Evolutionary conservation across 768 basidiomycete genomes (phyloP).

Genomic region (Termitomyces bulborhizus): DNA sequence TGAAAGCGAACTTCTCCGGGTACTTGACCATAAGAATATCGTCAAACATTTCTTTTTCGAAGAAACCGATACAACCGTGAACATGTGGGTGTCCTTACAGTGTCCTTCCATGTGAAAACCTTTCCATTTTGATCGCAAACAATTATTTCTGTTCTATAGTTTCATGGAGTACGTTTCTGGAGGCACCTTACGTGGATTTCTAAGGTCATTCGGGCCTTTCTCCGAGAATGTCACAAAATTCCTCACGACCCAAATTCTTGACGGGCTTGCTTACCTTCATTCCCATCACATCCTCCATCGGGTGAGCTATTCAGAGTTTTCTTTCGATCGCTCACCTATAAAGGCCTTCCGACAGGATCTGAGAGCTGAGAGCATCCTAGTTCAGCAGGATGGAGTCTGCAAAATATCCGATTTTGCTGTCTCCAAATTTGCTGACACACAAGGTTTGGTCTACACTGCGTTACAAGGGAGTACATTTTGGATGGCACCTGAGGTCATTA

Average conservation of each 20-base stretch:
- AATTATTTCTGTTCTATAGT: constrained; percentile 32
- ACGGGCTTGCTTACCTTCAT: constrained; percentile 90
- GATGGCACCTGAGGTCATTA: constrained; percentile 96
- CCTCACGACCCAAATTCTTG: constrained; percentile 86
- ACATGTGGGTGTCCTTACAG: constrained; percentile 63
- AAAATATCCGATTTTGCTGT: constrained; percentile 99
- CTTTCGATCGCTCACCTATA: not conserved
- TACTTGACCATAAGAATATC: constrained; percentile 92
- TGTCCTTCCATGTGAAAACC: not conserved
- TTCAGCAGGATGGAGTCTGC: constrained; percentile 84
- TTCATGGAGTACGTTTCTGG: constrained; percentile 99
- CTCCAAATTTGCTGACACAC: constrained; percentile 84
- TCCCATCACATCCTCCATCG: constrained; percentile 86
- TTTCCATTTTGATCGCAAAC: not conserved
- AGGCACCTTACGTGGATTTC: constrained; percentile 82
- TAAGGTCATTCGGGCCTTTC: constrained; percentile 87
- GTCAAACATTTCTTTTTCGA: constrained; percentile 95
- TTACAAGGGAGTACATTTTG: constrained; percentile 98
- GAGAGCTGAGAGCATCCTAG: constrained; percentile 95
- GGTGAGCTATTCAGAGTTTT: constrained; percentile 33
- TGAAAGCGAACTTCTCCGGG: constrained; percentile 92
- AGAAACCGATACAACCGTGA: constrained; percentile 76
- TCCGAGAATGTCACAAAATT: constrained; percentile 85
- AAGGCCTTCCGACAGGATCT: constrained; percentile 55
- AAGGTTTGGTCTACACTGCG: constrained; percentile 75